Base-by-base conservation (phyloP, 2,329 filamentous ascomycete genomes). In the Colletotrichum sp. region DNA sequence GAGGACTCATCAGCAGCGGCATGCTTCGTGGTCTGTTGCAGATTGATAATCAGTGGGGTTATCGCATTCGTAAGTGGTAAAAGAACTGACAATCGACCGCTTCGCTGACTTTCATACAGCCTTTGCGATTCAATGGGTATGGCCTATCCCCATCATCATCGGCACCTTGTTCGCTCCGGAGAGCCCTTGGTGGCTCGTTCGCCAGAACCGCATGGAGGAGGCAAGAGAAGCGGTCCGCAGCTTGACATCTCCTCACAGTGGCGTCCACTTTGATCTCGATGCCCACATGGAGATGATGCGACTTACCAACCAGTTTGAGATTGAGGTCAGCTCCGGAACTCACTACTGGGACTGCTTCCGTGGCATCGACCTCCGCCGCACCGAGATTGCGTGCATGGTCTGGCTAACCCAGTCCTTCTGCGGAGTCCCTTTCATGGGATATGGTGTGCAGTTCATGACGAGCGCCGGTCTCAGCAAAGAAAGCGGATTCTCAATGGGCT, bases 11-110 rank as follows among this genome's bases (percentile, higher is more conserved):
- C 28, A 80, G 81, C 6, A 81, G 83, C 3, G 83, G 82, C 0
- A 82, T 86, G 18, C 79, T 85, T n/a, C 79, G 80, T 36, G 82
- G 78, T 4, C 78, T 87, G 7, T 61, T 84, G 6, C 67, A 79
- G 26, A 76, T 79, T n/a, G 76, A 77, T 5, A 68, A 69, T 24
- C 34, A 76, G 36, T 88, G 86, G 86, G 85, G 85, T 28, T 90
- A 88, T 87, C 83, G 87, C 62, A 83, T 85, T 4, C 85, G 73
- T 75, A 28, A 75, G 73, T 59, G 2, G 52, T 13, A 1, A 13
- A 10, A 64, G 7, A n/a, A 28, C 62, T 58, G 34, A 36, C 24
- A 21, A 13, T 6, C 26, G n/a, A 18, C 43, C 10, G 43, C 43
- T 52, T 52, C 43, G 43, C 43, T 52, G 43, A 52, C n/a, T 6